Base-by-base conservation (phyloP, 331 rosid genomes). In the Rosa hybrid region DNA sequence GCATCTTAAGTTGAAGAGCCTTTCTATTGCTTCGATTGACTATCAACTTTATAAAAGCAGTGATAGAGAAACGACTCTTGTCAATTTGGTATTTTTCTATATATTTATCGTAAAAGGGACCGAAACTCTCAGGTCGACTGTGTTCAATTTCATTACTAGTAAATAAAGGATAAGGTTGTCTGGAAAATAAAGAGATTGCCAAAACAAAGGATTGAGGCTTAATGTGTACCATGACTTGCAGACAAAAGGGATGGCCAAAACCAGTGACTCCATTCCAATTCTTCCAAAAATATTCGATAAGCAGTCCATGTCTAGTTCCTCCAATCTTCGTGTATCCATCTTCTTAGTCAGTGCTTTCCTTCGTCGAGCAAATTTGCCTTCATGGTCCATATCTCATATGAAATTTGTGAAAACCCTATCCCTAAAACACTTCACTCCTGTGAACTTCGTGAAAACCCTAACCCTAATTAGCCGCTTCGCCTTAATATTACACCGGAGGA, bases 11-110 rank as follows among this genome's bases (percentile, higher is more conserved):
- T 3, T 10, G 4, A 76, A 68, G 48, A 45, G 79, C 71, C 41
- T 60, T 12, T 45, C 59, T 71, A 7, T 4, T 5, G 59, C 79
- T 77, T 6, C 65, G 49, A 7, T 13, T 12, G 64, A 77, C 48
- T 10, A 77, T 49, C 18, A 51, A 1, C 81, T 77, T 65, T 6
- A 77, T 46, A 27, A 77, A 77, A 11, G 38, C 74, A n/a, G 57
- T 48, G 20, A 57, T 21, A 1, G 78, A 74, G 39, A 38, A 56
- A 1, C 51, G 51, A 7, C 39, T 39, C 14, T 1, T 25, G 3
- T 74, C 68, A 7, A 56, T 56, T n/a, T 14, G 14, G 27, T 74
- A 74, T 74, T 5, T 27, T n/a, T 21, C 5, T 11, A 39, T 8
- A 53, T 17, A 73, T 49, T 53, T 38, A 4, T 8, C 41, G 8